These are phyloP conservation scores for Pyrenophora seminiperda DNA, from an alignment of 2,329 filamentous ascomycete genomes.

Conservation along the genomic window DNA sequence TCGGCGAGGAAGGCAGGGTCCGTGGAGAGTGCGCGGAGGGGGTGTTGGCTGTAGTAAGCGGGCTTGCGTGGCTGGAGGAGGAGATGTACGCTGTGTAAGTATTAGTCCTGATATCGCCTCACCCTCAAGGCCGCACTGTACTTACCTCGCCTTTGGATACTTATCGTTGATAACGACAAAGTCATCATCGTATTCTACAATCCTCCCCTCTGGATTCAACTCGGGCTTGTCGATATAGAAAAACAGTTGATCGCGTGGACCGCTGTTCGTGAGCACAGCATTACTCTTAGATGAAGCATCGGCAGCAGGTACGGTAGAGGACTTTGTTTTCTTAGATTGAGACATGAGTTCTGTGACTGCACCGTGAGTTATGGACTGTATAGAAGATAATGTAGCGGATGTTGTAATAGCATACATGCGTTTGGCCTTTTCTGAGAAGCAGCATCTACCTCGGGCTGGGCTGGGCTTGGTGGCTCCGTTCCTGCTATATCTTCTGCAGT, in stretches of 20 bases:
- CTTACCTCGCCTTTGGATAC: constrained; percentile 71
- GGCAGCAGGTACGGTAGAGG: constrained; percentile 14
- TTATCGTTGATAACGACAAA: constrained; percentile 81
- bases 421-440: constrained; percentile 40
- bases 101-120: background rate
- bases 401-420: constrained; percentile 45
- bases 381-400: background rate
- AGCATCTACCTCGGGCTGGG: constrained; percentile 1
- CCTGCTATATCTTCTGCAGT: constrained; percentile 30
- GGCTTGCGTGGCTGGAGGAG: constrained; percentile 81
- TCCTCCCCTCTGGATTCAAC: constrained; percentile 61
- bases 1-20: constrained; percentile 70
- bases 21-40: constrained; percentile 73
- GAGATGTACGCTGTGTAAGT: constrained; percentile 67
- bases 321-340: constrained; percentile 47
- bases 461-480: constrained; percentile 13
- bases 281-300: constrained; percentile 15
- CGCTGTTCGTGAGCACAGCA: constrained; percentile 30
- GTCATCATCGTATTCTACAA: constrained; percentile 69
- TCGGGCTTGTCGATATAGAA: constrained; percentile 69
- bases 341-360: constrained; percentile 56
- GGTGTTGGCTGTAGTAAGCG: constrained; percentile 67
- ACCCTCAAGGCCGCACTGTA: background rate
- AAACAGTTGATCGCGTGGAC: constrained; percentile 65
- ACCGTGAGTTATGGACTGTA: constrained; percentile 27